These are phyloP conservation scores for Malassezia caprae DNA, from an alignment of 1,284 basidiomycete species.

Conservation along the genomic window DNA sequence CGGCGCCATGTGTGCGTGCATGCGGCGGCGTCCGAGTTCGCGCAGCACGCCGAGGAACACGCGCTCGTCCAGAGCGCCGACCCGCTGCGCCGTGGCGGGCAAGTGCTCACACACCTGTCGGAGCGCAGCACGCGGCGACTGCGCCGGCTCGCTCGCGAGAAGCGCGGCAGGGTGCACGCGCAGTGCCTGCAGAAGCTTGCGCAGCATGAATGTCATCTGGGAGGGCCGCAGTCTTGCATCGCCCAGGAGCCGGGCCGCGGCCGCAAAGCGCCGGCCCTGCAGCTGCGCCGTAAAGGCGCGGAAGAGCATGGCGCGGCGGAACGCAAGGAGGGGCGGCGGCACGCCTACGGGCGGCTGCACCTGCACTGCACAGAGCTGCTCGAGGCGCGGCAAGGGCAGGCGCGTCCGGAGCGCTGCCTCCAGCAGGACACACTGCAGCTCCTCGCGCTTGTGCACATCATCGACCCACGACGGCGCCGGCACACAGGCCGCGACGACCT, in stretches of 20 bases:
- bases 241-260: slow-evolving; percentile 14
- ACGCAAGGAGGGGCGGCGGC: slow-evolving; percentile 7
- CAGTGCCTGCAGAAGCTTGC: slow-evolving; percentile 12
- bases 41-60: slow-evolving; percentile 17
- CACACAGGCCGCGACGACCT: background rate
- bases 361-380: slow-evolving; percentile 20
- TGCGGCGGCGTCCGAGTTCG: slow-evolving; percentile 13
- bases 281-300: slow-evolving; percentile 14
- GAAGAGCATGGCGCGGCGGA: slow-evolving; percentile 19
- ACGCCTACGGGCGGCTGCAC: background rate
- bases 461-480: background rate
- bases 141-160: background rate
- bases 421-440: slow-evolving; percentile 6
- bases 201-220: slow-evolving; percentile 23
- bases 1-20: slow-evolving; percentile 18
- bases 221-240: slow-evolving; percentile 24
- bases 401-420: background rate
- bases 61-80: background rate
- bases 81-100: background rate
- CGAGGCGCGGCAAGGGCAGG: slow-evolving; percentile 6
- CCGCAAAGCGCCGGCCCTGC: slow-evolving; percentile 9
- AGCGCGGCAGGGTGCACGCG: background rate
- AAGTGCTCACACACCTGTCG: slow-evolving; percentile 14
- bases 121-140: slow-evolving; percentile 11
- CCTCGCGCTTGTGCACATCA: slow-evolving; percentile 4